These are phyloP conservation scores for Penicillium hordei DNA, from an alignment of 2,329 filamentous ascomycete genomes.

Conservation along the genomic window DNA sequence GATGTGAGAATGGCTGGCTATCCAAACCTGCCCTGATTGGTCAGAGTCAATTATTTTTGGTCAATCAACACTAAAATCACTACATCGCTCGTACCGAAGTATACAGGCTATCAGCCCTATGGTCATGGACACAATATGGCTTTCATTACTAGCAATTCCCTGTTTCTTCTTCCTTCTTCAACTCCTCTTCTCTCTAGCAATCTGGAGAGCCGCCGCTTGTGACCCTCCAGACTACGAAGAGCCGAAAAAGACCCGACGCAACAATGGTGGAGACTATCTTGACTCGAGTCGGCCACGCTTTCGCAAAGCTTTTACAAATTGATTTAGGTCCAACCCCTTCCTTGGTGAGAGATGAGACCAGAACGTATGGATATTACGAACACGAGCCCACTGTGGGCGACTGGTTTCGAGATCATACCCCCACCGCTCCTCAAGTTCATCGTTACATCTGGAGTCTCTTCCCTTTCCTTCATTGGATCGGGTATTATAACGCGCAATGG, in stretches of 20 bases:
- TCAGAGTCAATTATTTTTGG: not conserved
- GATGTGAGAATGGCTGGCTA: not conserved
- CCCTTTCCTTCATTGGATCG: conserved; percentile 81
- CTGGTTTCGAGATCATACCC: conserved; percentile 64
- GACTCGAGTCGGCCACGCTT: conserved; percentile 9
- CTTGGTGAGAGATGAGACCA: conserved; percentile 21
- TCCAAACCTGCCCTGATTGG: not conserved
- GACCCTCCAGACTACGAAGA: not conserved
- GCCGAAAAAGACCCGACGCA: not conserved
- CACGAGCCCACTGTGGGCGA: conserved; percentile 70
- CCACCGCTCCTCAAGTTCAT: conserved; percentile 53
- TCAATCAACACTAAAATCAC: conserved; percentile 6
- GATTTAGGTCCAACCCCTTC: not conserved
- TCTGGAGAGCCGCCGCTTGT: not conserved
- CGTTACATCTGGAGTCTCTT: conserved; percentile 70
- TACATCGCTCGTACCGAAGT: conserved; percentile 5
- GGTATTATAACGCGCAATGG: conserved; percentile 83
- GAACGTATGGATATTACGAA: conserved; percentile 63
- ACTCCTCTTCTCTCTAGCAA: not conserved
- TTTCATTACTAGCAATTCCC: not conserved
- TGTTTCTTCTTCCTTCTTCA: conserved; percentile 5
- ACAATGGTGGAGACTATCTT: conserved; percentile 8
- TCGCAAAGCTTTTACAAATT: conserved; percentile 2
- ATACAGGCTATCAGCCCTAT: not conserved
- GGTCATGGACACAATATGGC: not conserved